These are phyloP conservation scores for Guyanaporus albipodus DNA, from an alignment of 768 basidiomycete genomes.

Conservation along the genomic window DNA sequence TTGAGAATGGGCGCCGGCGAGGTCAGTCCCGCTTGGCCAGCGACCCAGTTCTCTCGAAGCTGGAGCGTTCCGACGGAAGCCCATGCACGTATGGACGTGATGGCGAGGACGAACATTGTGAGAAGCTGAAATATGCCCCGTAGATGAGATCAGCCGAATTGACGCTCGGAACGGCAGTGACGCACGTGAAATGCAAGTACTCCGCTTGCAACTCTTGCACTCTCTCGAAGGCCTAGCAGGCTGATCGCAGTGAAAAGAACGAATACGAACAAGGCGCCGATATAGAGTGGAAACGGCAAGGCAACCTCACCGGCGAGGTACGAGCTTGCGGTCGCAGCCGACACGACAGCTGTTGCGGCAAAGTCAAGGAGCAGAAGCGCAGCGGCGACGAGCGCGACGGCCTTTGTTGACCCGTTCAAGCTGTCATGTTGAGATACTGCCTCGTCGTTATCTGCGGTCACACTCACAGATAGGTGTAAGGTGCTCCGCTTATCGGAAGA, in stretches of 20 bases:
- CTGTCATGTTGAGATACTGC: slow-evolving; percentile 30
- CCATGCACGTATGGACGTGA: slow-evolving; percentile 52
- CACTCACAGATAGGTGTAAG: slow-evolving; percentile 63
- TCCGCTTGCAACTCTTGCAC: slow-evolving; percentile 53
- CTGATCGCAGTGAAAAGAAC: slow-evolving; percentile 51
- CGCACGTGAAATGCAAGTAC: slow-evolving; percentile 60
- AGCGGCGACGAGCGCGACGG: slow-evolving; percentile 60
- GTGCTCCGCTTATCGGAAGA: slow-evolving; percentile 64
- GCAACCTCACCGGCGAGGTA: slow-evolving; percentile 63
- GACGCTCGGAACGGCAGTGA: background rate
- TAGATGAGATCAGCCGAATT: background rate
- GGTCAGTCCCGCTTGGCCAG: slow-evolving; percentile 28
- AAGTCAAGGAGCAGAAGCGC: slow-evolving; percentile 69
- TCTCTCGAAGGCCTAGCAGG: slow-evolving; percentile 58
- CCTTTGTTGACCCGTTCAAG: slow-evolving; percentile 60
- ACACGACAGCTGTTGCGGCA: slow-evolving; percentile 63
- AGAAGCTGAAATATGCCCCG: slow-evolving; percentile 35
- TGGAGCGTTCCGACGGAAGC: slow-evolving; percentile 42
- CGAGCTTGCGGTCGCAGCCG: slow-evolving; percentile 65
- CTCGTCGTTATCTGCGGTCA: background rate
- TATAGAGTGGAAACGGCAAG: slow-evolving; percentile 53
- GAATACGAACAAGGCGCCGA: slow-evolving; percentile 52
- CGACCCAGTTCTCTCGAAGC: slow-evolving; percentile 53
- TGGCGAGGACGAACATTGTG: slow-evolving; percentile 53
- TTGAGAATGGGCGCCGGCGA: slow-evolving; percentile 33